Base-by-base conservation (phyloP, 176 grass and related monocot genomes). In the Chrysopogon serrulatus region DNA sequence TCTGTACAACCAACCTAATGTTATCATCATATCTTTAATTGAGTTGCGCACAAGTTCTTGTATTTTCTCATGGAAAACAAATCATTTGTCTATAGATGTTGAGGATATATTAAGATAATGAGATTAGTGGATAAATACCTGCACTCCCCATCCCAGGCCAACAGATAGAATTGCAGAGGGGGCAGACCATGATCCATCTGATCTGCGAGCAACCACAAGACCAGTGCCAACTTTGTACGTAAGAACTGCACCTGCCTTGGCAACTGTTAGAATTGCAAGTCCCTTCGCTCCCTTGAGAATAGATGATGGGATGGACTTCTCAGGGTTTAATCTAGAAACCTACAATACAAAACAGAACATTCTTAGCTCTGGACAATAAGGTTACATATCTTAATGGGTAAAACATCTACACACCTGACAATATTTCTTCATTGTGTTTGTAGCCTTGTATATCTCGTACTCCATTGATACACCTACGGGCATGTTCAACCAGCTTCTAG, bases 131-230 rank as follows among this genome's bases (percentile, higher is more conserved):
- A 74, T 0, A 88, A 82, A 39, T 91, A 98, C 96, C 93, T 95
- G 96, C 60, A 88, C 87, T 83, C 96, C 96, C 93, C 96, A 99
- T 90, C 96, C 96, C 79, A 99, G 71, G 79, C 96, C 96, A 90
- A 94, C 42, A 77, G 91, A 96, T 37, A 94, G 69, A 82, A 99
- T 99, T 48, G 96, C 89, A 45, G 96, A 99, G 1, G 96, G 96
- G 9, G 96, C 93, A 40, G 93, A 99, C 96, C 96, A 99, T 65
- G 96, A 92, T 68, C 96, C 96, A 86, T 99, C 87, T 79, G 86
- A 79, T 63, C 85, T 92, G 54, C 89, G 90, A 83, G 93, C 87
- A 88, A 99, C 82, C 63, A 96, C 96, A 76, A 99, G 83, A 30
- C 96, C 93, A 74, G 83, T 99, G 70, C 96, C 96, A 56, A 94